Evolutionary conservation across 306 rosid species (phyloP).

Genomic region (apple (Malus domestica)): DNA sequence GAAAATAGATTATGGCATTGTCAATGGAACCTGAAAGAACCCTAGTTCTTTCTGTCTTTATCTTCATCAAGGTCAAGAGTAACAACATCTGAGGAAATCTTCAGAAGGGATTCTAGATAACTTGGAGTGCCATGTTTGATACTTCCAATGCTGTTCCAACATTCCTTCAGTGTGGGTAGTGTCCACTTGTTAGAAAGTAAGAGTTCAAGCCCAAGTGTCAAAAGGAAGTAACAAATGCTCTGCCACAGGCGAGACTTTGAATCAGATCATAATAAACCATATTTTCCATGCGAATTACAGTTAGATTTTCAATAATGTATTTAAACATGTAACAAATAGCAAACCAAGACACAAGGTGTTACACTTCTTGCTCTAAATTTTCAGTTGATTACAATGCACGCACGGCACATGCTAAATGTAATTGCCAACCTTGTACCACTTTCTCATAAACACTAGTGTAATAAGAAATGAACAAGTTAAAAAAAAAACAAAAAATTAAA

Average conservation of each 20-base stretch:
- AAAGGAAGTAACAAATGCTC: conserved; percentile 66
- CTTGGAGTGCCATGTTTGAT: conserved; percentile 28
- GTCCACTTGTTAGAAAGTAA: conserved; percentile 57
- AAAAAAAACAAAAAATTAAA: too few relatives aligned
- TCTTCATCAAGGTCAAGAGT: conserved; percentile 58
- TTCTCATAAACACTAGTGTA: too few relatives aligned
- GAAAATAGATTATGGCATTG: conserved; percentile 75
- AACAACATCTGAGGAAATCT: conserved; percentile 36
- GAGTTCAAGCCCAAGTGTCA: conserved; percentile 71
- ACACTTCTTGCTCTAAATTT: too few relatives aligned
- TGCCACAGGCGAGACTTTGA: conserved; percentile 35
- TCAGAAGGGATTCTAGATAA: conserved; percentile 61
- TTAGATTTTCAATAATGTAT: too few relatives aligned
- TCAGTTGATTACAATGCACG: too few relatives aligned
- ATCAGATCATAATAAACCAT: conserved; percentile 20
- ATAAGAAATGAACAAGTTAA: too few relatives aligned
- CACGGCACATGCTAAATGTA: too few relatives aligned
- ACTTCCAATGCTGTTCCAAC: conserved; percentile 41
- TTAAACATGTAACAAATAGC: neutral
- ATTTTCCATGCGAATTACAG: neutral
- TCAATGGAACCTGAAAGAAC: conserved; percentile 81
- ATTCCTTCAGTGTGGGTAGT: conserved; percentile 36
- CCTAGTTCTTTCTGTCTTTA: conserved; percentile 76
- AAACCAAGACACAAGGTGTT: neutral
- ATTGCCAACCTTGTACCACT: too few relatives aligned